Base-by-base conservation (phyloP, 306 rosid species). In the Rosa multiflora region DNA sequence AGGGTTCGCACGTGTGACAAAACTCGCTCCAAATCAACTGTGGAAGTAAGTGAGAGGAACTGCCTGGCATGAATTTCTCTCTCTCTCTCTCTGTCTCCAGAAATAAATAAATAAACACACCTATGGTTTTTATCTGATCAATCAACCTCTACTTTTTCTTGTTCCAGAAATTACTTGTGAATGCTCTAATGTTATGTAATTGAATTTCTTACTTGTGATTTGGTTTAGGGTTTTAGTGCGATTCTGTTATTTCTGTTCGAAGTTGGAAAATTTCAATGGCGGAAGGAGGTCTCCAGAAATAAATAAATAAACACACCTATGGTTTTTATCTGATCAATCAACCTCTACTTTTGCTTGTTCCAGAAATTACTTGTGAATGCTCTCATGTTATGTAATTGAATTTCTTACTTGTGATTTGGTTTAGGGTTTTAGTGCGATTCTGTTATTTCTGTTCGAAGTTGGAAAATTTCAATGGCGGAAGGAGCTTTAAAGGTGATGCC, bases 381-480 rank as follows among this genome's bases (percentile, higher is more conserved):
- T 40, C n/a, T 26, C 20, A 5, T 15, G 18, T 37, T 32, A 26
- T 71, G 43, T 35, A 20, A 13, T 63, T 32, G 6, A 63, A 58
- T 56, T 74, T 51, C 13, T 56, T 74, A 35, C n/a, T 6, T 66
- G 21, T 2, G 15, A 78, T 63, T 63, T 63, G 40, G 43, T 32
- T 63, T 29, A 63, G 68, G 43, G 68, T 11, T 63, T 68, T 51
- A 14, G 17, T 44, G 47, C 55, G 55, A 49, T 69, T 8, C 72
- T 40, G 71, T 58, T 37, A 18, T 18, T 11, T 7, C 37, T 32
- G 37, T 32, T 32, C 37, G 3, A 32, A 32, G 67, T 21, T 75
- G 0, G 37, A 74, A 74, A 35, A 76, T 70, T 66, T 77, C 80
- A 17, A 90, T 86, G 97, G 97, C 78, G 0, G 83, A 82, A 46